Evolutionary conservation across 305 asterid species (phyloP), one percentile per base, ranked within the genome.

Genomic region (Fraxinus xanthoxyloides): DNA sequence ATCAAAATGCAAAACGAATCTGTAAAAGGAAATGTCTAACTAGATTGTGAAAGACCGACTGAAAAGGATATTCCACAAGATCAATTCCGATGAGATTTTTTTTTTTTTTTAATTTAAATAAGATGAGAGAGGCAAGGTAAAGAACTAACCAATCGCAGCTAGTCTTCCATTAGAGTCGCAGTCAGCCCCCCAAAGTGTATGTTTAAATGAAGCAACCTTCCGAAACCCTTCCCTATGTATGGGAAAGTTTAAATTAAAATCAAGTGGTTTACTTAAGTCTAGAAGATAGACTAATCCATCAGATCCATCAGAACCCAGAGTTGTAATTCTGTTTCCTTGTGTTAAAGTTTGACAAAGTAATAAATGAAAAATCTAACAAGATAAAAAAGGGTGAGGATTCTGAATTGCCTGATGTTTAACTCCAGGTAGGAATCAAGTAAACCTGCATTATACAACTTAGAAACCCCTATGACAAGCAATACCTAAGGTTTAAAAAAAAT

Each of bases 161-260:
- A 36, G 86, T 77, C 84, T 86, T 84, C 92, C 93, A 83, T 87
- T 91, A 84, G 84, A 85, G 85, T 90, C 89, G 82, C 89, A 86
- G 85, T 93, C 98, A 61, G 92, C 97, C 34, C 93, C 83, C 98
- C 98, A 96, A 77, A 96, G 84, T 30, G 99, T 94, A 81, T 86
- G 83, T 51, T 85, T 82, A 82, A 90, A 90, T 73, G 89, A 83
- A 84, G 92, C 84, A 87, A 96, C 82, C 83, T 72, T 83, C 24
- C 63, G 77, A 81, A 90, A 75, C 67, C 80, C 81, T 54, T 73
- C 82, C 79, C 81, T 28, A 8, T 36, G 74, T 72, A 84, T 46
- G 3, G 91, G 88, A 69, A 38, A 63, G 72, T 36, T 59, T 35
- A 82, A 73, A 70, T 77, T 78, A 84, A 83, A 85, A 84, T 90